Conservation (phyloP, 257 asterid species). For the Rauvolfia tetraphylla region DNA sequence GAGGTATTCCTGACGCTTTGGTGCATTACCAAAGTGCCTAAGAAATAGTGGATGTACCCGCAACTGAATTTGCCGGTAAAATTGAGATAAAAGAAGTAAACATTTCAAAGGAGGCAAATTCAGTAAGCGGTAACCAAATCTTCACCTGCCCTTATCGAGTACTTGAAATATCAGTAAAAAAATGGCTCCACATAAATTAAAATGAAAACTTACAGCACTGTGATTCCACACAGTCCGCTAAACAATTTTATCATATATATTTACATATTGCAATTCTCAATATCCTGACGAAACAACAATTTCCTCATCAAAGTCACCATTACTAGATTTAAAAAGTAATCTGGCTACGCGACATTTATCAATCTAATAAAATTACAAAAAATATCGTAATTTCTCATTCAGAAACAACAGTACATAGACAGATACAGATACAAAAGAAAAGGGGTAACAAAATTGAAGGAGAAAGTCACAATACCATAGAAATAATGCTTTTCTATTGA, state of each 20-base stretch:
- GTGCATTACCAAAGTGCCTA: background rate
- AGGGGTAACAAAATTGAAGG: background rate
- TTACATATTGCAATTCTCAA: no score
- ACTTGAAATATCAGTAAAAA: no score
- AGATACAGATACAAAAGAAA: no score
- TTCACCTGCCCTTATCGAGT: no score
- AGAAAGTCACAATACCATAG: background rate
- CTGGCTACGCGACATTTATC: background rate
- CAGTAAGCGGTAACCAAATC: background rate
- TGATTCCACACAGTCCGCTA: no score
- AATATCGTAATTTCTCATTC: background rate
- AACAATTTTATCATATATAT: no score
- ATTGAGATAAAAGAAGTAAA: background rate
- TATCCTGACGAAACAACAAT: background rate
- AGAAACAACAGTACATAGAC: constrained; percentile 3
- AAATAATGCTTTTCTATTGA: constrained; percentile 7
- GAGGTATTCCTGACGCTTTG: background rate
- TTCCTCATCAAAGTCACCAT: background rate
- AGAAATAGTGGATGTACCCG: background rate
- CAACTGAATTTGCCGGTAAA: background rate
- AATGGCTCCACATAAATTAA: no score
- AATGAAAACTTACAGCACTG: no score
- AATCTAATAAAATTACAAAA: background rate
- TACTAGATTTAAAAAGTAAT: background rate
- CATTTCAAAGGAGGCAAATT: background rate